Conservation (phyloP, 2,329 filamentous ascomycete species). For the Neofusicoccum laricinum region DNA sequence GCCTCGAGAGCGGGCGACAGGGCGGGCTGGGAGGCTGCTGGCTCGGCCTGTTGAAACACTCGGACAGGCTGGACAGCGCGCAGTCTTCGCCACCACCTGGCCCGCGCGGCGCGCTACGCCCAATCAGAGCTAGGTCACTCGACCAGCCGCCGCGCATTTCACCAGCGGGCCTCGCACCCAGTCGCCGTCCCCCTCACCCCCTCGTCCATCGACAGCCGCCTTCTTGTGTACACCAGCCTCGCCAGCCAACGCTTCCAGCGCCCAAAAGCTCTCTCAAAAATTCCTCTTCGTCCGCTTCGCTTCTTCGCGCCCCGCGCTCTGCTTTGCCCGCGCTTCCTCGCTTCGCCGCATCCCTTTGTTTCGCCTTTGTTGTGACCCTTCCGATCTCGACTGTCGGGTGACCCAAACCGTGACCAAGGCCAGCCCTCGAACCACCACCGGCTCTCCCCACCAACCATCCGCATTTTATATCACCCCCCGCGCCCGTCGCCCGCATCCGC, state of each 20-base stretch:
- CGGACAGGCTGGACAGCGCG: neutral
- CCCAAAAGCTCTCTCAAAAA: neutral
- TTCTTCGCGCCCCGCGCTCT: neutral
- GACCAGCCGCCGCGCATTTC: neutral
- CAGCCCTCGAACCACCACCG: slow-evolving; percentile 3
- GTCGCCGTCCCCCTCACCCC: neutral
- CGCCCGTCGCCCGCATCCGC: neutral
- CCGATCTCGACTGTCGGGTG: slow-evolving; percentile 6
- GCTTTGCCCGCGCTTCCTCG: neutral
- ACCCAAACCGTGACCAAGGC: neutral
- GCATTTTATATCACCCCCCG: neutral
- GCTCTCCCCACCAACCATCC: slow-evolving; percentile 8
- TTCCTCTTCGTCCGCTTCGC: neutral
- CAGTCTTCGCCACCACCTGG: neutral
- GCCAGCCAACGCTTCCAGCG: neutral
- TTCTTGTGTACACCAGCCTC: slow-evolving; percentile 11
- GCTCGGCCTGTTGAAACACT: neutral
- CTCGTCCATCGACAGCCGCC: slow-evolving; percentile 9
- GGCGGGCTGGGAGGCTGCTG: neutral
- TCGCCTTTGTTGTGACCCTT: slow-evolving; percentile 16
- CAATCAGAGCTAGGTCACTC: neutral
- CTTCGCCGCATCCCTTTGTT: slow-evolving; percentile 15
- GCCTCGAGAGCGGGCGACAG: slow-evolving; percentile 3
- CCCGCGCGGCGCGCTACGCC: neutral
- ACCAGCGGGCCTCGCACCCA: neutral